These are phyloP conservation scores for Meira miltonrushii DNA, from an alignment of 1,284 basidiomycete genomes.

Conservation along the genomic window DNA sequence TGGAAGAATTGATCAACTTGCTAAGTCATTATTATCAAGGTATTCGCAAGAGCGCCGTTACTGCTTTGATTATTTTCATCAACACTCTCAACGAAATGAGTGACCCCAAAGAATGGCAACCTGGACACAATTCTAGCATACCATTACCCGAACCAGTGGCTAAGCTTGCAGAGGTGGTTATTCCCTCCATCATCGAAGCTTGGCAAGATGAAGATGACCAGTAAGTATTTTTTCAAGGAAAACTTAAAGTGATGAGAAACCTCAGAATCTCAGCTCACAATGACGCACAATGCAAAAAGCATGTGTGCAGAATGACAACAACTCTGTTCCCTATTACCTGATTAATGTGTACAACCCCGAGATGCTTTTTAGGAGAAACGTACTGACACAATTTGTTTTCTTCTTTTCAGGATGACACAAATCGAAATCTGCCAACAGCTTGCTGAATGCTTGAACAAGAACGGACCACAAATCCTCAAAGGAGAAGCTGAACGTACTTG, in stretches of 20 bases:
- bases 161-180: constrained; percentile 71
- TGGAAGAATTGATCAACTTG: constrained; percentile 75
- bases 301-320: constrained; percentile 32
- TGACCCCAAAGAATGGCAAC: constrained; percentile 72
- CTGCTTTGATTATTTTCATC: constrained; percentile 82
- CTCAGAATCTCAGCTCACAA: constrained; percentile 77
- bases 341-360: constrained; percentile 11
- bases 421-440: constrained; percentile 78
- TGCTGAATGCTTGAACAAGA: constrained; percentile 81
- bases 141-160: constrained; percentile 73
- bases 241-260: constrained; percentile 60
- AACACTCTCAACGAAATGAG: constrained; percentile 88
- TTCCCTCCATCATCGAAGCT: constrained; percentile 76
- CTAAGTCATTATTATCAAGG: constrained; percentile 95
- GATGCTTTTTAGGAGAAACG: too few species aligned
- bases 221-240: constrained; percentile 60
- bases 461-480: constrained; percentile 70
- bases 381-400: background rate
- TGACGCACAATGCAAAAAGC: constrained; percentile 58
- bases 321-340: constrained; percentile 31
- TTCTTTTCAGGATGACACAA: constrained; percentile 67
- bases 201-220: constrained; percentile 96
- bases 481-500: constrained; percentile 45
- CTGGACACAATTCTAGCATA: constrained; percentile 62
- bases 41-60: constrained; percentile 87